Evolutionary conservation across 768 basidiomycete genomes (phyloP).

Genomic region (Mycena pura): DNA sequence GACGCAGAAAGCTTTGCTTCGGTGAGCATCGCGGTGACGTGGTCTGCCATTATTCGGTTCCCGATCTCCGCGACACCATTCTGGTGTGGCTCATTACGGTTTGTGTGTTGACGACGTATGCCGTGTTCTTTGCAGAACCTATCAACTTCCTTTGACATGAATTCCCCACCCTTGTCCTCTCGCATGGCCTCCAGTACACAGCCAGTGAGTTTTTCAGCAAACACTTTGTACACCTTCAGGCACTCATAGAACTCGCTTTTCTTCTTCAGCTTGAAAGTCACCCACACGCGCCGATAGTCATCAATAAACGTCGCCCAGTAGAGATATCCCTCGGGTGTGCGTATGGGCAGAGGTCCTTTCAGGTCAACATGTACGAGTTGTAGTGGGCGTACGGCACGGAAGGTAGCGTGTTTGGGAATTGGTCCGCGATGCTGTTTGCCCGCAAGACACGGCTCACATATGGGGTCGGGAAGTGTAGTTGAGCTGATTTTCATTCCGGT

Average conservation of each 20-base stretch:
- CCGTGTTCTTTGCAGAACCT: constrained; percentile 32
- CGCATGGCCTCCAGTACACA: constrained; percentile 32
- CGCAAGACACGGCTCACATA: constrained; percentile 30
- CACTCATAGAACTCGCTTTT: constrained; percentile 34
- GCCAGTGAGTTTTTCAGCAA: constrained; percentile 38
- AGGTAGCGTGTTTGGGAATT: constrained; percentile 25
- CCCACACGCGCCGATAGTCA: constrained; percentile 28
- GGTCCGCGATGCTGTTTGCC: constrained; percentile 23
- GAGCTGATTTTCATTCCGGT: constrained; percentile 24
- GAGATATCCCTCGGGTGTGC: constrained; percentile 26
- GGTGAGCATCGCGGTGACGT: constrained; percentile 37
- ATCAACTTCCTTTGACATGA: constrained; percentile 32
- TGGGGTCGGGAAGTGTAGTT: constrained; percentile 25
- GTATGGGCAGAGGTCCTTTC: constrained; percentile 34
- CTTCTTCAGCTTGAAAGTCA: constrained; percentile 25
- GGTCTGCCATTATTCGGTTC: constrained; percentile 44
- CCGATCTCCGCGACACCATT: constrained; percentile 50
- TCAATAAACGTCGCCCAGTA: constrained; percentile 43
- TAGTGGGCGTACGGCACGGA: constrained; percentile 8
- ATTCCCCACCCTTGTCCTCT: constrained; percentile 46
- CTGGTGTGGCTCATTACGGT: constrained; percentile 42
- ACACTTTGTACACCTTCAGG: constrained; percentile 42
- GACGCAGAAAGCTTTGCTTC: constrained; percentile 26
- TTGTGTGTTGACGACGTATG: constrained; percentile 32
- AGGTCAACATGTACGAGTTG: constrained; percentile 38